Evolutionary conservation across 495 filamentous ascomycete genomes (phyloP).

Genomic region (Daldinia decipiens): DNA sequence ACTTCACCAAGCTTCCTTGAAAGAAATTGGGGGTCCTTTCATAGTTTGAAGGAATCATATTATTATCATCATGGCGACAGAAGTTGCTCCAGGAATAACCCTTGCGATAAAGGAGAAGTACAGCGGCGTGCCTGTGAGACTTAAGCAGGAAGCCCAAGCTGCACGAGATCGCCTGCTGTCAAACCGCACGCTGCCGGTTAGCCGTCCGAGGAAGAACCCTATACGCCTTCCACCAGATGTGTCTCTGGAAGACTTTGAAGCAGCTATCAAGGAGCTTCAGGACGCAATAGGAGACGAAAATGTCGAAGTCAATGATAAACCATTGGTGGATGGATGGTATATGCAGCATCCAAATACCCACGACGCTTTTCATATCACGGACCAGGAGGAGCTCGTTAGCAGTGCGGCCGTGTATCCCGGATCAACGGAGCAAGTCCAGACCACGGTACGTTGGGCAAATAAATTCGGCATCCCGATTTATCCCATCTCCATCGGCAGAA

Average conservation of each 20-base stretch:
- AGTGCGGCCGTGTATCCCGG: slow-evolving; percentile 56
- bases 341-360: slow-evolving; percentile 61
- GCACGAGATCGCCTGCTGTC: slow-evolving; percentile 47
- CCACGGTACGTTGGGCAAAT: slow-evolving; percentile 59
- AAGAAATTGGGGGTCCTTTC: not conserved
- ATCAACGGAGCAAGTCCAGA: slow-evolving; percentile 59
- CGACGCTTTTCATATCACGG: slow-evolving; percentile 57
- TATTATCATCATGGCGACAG: slow-evolving; percentile 28
- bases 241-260: slow-evolving; percentile 49
- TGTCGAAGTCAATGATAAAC: slow-evolving; percentile 57
- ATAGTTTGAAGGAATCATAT: not conserved
- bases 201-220: slow-evolving; percentile 43
- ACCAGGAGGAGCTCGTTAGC: slow-evolving; percentile 57
- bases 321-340: slow-evolving; percentile 58
- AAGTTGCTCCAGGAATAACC: slow-evolving; percentile 18
- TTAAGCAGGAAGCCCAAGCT: slow-evolving; percentile 46
- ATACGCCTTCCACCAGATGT: slow-evolving; percentile 55
- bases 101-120: slow-evolving; percentile 40
- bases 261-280: slow-evolving; percentile 50
- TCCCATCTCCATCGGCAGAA: slow-evolving; percentile 65
- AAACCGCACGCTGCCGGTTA: slow-evolving; percentile 49
- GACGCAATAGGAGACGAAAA: slow-evolving; percentile 49
- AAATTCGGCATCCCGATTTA: slow-evolving; percentile 62
- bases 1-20: not conserved
- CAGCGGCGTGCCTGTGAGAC: slow-evolving; percentile 48